A percentile compares a stretch with the other conserved stretches of the same genome.
phyloP scores from a whole-genome alignment of 306 rosid genomes.

The Sicyos edulis region DNA sequence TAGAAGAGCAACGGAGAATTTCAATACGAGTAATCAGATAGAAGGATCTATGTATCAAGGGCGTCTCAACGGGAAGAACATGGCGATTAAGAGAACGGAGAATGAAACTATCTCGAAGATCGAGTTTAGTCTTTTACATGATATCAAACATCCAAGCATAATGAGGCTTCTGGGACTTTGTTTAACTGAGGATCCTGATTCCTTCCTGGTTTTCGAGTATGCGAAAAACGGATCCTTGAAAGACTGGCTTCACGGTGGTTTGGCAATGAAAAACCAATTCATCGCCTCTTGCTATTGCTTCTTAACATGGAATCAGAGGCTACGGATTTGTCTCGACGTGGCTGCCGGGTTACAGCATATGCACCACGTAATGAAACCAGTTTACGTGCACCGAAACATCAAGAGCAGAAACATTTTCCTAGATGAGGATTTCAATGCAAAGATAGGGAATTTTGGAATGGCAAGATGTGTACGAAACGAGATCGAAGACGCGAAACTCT shows the following conservation, averaged over 20 bases:
- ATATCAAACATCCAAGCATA: slow-evolving; percentile 66
- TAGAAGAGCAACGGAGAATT: slow-evolving; percentile 68
- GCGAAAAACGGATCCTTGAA: slow-evolving; percentile 76
- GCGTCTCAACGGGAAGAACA: slow-evolving; percentile 65
- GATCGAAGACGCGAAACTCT: slow-evolving; percentile 34
- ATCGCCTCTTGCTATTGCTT: slow-evolving; percentile 84
- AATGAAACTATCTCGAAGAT: slow-evolving; percentile 37
- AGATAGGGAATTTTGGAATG: slow-evolving; percentile 73
- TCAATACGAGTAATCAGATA: slow-evolving; percentile 62
- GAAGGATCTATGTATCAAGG: slow-evolving; percentile 78
- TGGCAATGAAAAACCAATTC: slow-evolving; percentile 91
- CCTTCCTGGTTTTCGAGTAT: slow-evolving; percentile 63
- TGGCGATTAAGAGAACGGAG: slow-evolving; percentile 54
- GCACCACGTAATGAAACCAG: slow-evolving; percentile 71
- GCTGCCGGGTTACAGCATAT: slow-evolving; percentile 69
- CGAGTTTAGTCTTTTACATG: slow-evolving; percentile 49
- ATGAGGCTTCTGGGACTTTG: slow-evolving; percentile 59
- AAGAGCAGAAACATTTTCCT: slow-evolving; percentile 76
- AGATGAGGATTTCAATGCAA: slow-evolving; percentile 84
- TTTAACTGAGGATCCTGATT: slow-evolving; percentile 42
- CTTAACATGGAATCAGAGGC: slow-evolving; percentile 81
- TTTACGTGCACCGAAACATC: slow-evolving; percentile 58
- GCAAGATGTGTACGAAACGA: slow-evolving; percentile 48
- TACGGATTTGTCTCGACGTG: slow-evolving; percentile 68
- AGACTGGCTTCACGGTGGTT: slow-evolving; percentile 92